A percentile compares a stretch with the other conserved stretches of the same genome.
phyloP scores from a whole-genome alignment of 2,329 filamentous ascomycete species.

The Arachnopeziza araneosa region DNA sequence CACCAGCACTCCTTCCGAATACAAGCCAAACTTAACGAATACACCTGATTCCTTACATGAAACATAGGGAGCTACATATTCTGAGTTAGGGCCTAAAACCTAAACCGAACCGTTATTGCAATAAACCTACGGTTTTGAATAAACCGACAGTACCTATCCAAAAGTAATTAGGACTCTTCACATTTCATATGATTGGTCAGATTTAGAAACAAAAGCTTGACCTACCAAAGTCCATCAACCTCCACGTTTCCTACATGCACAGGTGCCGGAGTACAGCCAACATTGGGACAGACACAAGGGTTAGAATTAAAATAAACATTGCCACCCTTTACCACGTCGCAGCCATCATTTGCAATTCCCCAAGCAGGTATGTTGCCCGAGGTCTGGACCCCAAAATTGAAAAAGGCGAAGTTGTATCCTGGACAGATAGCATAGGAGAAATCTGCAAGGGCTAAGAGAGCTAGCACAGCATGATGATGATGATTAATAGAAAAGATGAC shows the following conservation, averaged over 20 bases:
- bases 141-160: no score
- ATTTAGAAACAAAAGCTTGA: not conserved
- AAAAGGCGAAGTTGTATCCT: not conserved
- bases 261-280: not conserved
- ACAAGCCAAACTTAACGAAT: no score
- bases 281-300: not conserved
- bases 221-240: not conserved
- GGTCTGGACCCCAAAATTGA: not conserved
- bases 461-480: not conserved
- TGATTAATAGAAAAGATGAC: not conserved
- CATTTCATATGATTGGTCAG: not conserved
- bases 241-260: not conserved
- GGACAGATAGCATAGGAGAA: not conserved
- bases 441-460: not conserved
- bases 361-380: not conserved
- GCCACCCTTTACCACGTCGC: not conserved
- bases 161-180: not conserved
- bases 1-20: no score
- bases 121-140: no score
- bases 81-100: no score
- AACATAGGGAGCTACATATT: no score
- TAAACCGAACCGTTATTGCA: no score
- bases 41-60: no score
- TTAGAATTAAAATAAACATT: not conserved
- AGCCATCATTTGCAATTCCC: not conserved